These are phyloP conservation scores for Hortiboletus campestris DNA, from an alignment of 768 basidiomycete genomes.

Conservation along the genomic window DNA sequence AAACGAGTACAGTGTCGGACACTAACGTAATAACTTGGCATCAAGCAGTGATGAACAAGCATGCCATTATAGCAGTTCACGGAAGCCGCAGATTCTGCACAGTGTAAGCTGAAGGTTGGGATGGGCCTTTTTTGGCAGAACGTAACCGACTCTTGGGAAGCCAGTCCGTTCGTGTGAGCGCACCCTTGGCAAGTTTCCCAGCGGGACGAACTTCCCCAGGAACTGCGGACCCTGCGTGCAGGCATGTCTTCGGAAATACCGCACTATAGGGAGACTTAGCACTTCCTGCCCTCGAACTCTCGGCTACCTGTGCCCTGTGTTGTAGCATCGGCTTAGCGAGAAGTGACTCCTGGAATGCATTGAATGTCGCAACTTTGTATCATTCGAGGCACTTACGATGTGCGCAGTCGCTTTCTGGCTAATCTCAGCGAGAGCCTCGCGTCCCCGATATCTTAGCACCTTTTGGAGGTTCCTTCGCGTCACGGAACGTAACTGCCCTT, in stretches of 20 bases:
- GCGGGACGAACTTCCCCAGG: conserved; percentile 59
- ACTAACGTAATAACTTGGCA: conserved; percentile 9
- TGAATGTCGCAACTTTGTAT: conserved; percentile 3
- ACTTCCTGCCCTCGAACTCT: conserved; percentile 32
- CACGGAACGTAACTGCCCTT: conserved; percentile 51
- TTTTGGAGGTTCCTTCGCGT: conserved; percentile 80
- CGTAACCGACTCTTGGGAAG: conserved; percentile 22
- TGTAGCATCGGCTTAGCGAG: conserved; percentile 61
- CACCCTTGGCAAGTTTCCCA: conserved; percentile 54
- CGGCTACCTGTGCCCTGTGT: conserved; percentile 41
- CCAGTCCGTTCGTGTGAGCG: conserved; percentile 37
- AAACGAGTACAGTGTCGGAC: not conserved
- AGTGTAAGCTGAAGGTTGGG: conserved; percentile 19
- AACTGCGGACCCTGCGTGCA: conserved; percentile 53
- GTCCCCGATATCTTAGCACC: conserved; percentile 57
- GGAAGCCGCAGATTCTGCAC: conserved; percentile 18
- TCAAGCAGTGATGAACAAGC: not conserved
- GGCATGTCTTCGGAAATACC: conserved; percentile 22
- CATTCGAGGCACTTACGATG: conserved; percentile 48
- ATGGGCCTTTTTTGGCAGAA: conserved; percentile 2
- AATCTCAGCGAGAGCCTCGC: conserved; percentile 46
- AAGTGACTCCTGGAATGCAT: conserved; percentile 53
- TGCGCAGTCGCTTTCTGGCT: conserved; percentile 59
- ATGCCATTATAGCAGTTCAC: conserved; percentile 12
- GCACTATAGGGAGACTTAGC: conserved; percentile 21